These are phyloP conservation scores for Leccinellum rugosiceps DNA, from an alignment of 768 basidiomycete species.

Conservation along the genomic window DNA sequence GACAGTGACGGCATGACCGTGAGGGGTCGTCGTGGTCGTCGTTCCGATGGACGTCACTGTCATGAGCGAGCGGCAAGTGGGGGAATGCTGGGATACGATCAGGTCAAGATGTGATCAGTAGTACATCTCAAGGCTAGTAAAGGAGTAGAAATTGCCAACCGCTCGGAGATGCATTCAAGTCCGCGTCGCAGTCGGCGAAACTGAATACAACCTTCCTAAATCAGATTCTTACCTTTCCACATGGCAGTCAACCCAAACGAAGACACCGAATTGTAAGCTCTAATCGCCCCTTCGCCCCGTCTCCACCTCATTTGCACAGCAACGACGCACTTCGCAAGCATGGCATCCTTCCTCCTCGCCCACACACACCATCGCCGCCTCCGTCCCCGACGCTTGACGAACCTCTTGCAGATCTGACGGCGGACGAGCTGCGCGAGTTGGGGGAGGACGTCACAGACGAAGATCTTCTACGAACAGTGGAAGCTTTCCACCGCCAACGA, in stretches of 20 bases:
- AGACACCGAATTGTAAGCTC: constrained; percentile 92
- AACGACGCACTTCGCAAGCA: constrained; percentile 92
- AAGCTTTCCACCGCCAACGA: constrained; percentile 60
- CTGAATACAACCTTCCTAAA: constrained; percentile 33
- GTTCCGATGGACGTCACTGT: constrained; percentile 19
- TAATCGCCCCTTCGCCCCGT: neutral
- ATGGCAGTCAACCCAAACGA: constrained; percentile 80
- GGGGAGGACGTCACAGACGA: constrained; percentile 74
- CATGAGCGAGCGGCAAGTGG: constrained; percentile 18
- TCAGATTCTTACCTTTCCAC: constrained; percentile 6
- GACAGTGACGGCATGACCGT: constrained; percentile 27
- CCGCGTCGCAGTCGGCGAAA: constrained; percentile 17
- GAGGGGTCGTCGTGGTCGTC: constrained; percentile 21
- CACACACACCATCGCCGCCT: constrained; percentile 77
- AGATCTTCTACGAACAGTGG: constrained; percentile 71
- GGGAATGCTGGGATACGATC: constrained; percentile 10
- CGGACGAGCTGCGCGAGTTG: constrained; percentile 62
- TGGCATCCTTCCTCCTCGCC: constrained; percentile 81
- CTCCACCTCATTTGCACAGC: constrained; percentile 39
- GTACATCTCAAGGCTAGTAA: constrained; percentile 18
- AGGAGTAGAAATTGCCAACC: constrained; percentile 9
- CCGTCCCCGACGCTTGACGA: constrained; percentile 71
- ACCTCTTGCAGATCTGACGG: constrained; percentile 59
- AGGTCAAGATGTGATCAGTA: constrained; percentile 15
- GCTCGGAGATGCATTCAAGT: constrained; percentile 19